Evolutionary conservation across 805 yeast species (phyloP).

Genomic region (Hermanozyma aechmeae): DNA sequence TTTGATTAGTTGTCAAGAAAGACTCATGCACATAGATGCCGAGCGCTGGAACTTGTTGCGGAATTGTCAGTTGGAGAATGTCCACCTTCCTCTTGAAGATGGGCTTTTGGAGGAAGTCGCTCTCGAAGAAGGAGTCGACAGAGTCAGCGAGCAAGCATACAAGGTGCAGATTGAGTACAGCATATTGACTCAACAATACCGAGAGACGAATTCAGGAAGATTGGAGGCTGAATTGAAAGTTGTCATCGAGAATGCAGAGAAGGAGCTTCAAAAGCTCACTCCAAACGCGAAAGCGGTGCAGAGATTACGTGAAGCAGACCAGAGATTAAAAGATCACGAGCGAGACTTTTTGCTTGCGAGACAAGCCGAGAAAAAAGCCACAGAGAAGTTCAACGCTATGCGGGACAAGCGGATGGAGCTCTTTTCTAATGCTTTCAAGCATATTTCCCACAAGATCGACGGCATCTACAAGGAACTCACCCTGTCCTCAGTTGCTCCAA

Average conservation of each 20-base stretch:
- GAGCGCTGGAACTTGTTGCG: constrained; percentile 54
- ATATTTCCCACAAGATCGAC: constrained; percentile 65
- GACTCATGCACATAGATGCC: constrained; percentile 40
- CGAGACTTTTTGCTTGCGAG: constrained; percentile 56
- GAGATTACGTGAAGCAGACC: constrained; percentile 60
- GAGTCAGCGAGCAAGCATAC: constrained; percentile 28
- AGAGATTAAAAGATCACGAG: constrained; percentile 50
- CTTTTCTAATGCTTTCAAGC: constrained; percentile 70
- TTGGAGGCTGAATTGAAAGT: constrained; percentile 28
- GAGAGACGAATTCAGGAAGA: constrained; percentile 29
- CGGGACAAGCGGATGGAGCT: constrained; percentile 48
- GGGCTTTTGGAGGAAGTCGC: constrained; percentile 58
- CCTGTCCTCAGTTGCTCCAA: constrained; percentile 54
- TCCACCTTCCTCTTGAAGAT: constrained; percentile 50
- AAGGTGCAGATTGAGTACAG: constrained; percentile 49
- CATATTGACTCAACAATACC: constrained; percentile 33
- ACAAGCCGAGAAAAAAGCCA: constrained; percentile 45
- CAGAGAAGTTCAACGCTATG: constrained; percentile 48
- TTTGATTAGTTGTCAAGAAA: constrained; percentile 39
- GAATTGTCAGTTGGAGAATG: constrained; percentile 66
- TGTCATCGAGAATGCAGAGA: constrained; percentile 21
- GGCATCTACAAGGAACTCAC: constrained; percentile 80
- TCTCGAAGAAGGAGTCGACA: constrained; percentile 40
- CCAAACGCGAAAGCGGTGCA: constrained; percentile 82
- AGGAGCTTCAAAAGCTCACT: constrained; percentile 41